Evolutionary conservation across 2,329 filamentous ascomycete genomes (phyloP).

Genomic region (Botrytis paeoniae): DNA sequence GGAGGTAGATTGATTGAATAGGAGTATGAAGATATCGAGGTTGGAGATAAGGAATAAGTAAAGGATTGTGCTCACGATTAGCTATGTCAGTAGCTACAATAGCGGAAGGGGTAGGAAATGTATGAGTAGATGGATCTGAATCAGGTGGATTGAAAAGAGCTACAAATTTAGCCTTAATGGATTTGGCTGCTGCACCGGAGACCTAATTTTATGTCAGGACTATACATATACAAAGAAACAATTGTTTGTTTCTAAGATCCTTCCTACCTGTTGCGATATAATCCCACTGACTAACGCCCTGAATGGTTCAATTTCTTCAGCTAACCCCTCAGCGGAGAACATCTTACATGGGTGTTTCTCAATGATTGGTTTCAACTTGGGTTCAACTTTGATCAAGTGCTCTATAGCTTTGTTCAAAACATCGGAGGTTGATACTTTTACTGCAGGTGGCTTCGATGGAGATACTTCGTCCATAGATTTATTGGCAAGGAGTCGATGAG

Average conservation of each 20-base stretch:
- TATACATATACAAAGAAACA: neutral
- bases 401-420: conserved; percentile 72
- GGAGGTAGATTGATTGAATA: conserved; percentile 46
- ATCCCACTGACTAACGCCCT: conserved; percentile 79
- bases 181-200: conserved; percentile 83
- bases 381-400: conserved; percentile 71
- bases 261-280: conserved; percentile 76
- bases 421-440: conserved; percentile 57
- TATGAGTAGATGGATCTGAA: conserved; percentile 31
- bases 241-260: neutral
- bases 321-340: conserved; percentile 79
- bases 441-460: conserved; percentile 49
- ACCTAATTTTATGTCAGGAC: conserved; percentile 46
- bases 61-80: neutral
- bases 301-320: conserved; percentile 85
- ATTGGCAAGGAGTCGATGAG: conserved; percentile 59
- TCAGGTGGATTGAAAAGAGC: conserved; percentile 58
- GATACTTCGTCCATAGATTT: conserved; percentile 50
- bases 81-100: conserved; percentile 64
- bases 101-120: conserved; percentile 74
- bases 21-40: neutral
- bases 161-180: conserved; percentile 84
- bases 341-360: conserved; percentile 72
- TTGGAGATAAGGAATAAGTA: neutral
- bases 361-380: conserved; percentile 68